A percentile compares a stretch with the other conserved stretches of the same genome.
Evolutionary conservation across 164 flowering plant species (phyloP).

Genomic region (Amborella trichopoda): DNA sequence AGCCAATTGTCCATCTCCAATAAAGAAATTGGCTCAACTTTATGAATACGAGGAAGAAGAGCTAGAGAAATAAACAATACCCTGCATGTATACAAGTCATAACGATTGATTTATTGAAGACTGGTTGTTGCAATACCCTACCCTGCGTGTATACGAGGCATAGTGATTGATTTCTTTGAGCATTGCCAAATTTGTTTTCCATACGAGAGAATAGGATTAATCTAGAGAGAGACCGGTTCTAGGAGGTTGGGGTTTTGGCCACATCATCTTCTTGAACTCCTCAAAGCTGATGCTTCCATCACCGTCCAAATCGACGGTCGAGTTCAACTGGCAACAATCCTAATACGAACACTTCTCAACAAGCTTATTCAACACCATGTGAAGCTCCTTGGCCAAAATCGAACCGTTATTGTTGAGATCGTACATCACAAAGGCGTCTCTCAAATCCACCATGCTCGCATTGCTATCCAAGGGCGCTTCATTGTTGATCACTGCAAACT

Average conservation of each 20-base stretch:
- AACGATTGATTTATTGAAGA: too few relatives aligned
- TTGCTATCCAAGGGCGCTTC: background rate
- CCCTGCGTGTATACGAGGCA: too few relatives aligned
- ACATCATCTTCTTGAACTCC: conserved; percentile 17
- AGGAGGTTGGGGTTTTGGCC: too few relatives aligned
- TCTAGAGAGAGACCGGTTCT: too few relatives aligned
- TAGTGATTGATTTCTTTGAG: too few relatives aligned
- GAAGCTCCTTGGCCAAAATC: conserved; percentile 13
- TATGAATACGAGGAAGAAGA: conserved; percentile 3
- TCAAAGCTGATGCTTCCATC: conserved; percentile 13
- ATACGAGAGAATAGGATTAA: too few relatives aligned
- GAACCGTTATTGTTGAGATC: conserved; percentile 12
- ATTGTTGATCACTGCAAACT: conserved; percentile 11
- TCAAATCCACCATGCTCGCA: conserved; percentile 1
- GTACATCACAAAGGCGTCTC: conserved; percentile 12
- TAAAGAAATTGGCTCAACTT: background rate
- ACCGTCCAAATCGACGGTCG: conserved; percentile 10
- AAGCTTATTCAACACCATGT: conserved; percentile 10
- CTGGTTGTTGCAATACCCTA: too few relatives aligned
- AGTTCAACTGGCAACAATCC: conserved; percentile 11
- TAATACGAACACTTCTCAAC: conserved; percentile 8
- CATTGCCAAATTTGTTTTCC: too few relatives aligned
- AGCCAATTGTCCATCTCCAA: too few relatives aligned
- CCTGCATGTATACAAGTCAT: too few relatives aligned
- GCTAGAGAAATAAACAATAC: too few relatives aligned